A percentile compares a stretch with the other conserved stretches of the same genome.
These are phyloP conservation scores for Lojkania enalia DNA, from an alignment of 2,329 filamentous ascomycete species.

Conservation along the genomic window DNA sequence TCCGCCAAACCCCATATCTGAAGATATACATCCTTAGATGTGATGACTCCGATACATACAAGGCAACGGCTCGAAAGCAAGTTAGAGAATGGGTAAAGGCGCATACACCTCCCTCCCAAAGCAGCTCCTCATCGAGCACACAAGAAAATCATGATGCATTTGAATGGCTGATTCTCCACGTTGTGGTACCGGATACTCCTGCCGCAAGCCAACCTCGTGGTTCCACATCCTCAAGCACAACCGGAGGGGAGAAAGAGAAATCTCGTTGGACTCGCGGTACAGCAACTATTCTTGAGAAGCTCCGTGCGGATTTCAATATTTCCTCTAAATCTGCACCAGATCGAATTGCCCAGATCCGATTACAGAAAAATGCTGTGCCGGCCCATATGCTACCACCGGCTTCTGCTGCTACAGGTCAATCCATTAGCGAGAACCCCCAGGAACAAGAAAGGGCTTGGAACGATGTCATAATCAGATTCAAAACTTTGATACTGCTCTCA, in stretches of 20 bases:
- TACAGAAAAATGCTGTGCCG: conserved; percentile 57
- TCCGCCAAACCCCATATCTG: conserved; percentile 90
- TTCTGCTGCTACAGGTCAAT: conserved; percentile 36
- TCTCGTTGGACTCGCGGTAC: conserved; percentile 77
- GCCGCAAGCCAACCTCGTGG: conserved; percentile 77
- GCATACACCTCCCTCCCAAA: conserved; percentile 61
- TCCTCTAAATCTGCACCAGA: conserved; percentile 73
- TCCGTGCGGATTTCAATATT: conserved; percentile 87
- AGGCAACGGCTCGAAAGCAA: conserved; percentile 73
- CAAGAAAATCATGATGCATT: conserved; percentile 95
- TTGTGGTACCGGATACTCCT: conserved; percentile 83
- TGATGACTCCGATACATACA: conserved; percentile 95
- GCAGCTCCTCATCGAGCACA: conserved; percentile 61
- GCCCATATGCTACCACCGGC: conserved; percentile 51
- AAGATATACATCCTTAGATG: conserved; percentile 88
- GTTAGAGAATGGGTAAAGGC: conserved; percentile 90
- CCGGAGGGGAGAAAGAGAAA: conserved; percentile 66
- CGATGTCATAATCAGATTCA: conserved; percentile 84
- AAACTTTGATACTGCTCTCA: conserved; percentile 80
- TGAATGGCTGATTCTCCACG: conserved; percentile 93
- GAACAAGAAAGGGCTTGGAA: conserved; percentile 82
- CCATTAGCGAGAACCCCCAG: conserved; percentile 64
- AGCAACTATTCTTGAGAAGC: conserved; percentile 83
- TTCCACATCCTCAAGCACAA: conserved; percentile 52
- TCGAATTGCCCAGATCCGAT: conserved; percentile 80